phyloP scores from a whole-genome alignment of 805 yeast genomes.

The Zygoascus flipseniorum region DNA sequence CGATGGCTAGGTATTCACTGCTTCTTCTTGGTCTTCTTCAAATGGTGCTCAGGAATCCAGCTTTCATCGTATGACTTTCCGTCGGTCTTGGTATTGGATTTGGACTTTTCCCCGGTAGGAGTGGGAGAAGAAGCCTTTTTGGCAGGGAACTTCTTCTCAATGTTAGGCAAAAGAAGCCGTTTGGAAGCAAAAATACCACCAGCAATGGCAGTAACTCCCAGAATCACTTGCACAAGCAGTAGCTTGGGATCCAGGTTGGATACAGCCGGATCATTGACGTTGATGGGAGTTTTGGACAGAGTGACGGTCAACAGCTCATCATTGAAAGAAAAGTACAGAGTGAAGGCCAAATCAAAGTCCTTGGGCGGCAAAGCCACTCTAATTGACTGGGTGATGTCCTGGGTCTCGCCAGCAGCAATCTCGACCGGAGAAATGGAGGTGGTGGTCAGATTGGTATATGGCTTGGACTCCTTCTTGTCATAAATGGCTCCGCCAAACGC shows the following conservation, averaged over 20 bases:
- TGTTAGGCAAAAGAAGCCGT: constrained; percentile 9
- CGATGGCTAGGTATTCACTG: too few species aligned
- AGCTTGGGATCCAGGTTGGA: constrained; percentile 69
- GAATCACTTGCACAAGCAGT: constrained; percentile 49
- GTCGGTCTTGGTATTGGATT: constrained; percentile 16
- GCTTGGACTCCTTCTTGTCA: constrained; percentile 10
- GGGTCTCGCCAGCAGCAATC: constrained; percentile 42
- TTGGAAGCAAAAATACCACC: constrained; percentile 34
- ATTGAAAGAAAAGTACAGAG: constrained; percentile 15
- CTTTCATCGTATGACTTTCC: constrained; percentile 31
- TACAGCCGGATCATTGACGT: constrained; percentile 55
- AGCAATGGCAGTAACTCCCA: constrained; percentile 41
- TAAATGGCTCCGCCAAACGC: constrained; percentile 19
- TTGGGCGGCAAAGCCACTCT: constrained; percentile 50
- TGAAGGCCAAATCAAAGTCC: constrained; percentile 41
- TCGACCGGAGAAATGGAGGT: constrained; percentile 53
- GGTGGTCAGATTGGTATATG: constrained; percentile 47
- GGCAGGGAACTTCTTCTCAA: constrained; percentile 8
- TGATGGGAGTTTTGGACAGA: constrained; percentile 27
- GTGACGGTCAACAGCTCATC: constrained; percentile 15
- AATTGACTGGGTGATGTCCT: constrained; percentile 48
- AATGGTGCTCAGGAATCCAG: constrained; percentile 40
- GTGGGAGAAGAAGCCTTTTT: neutral
- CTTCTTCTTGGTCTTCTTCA: constrained; percentile 16
- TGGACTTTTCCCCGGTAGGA: constrained; percentile 11